Conservation (phyloP, 2,329 filamentous ascomycete species). For the Nemania abortiva region DNA sequence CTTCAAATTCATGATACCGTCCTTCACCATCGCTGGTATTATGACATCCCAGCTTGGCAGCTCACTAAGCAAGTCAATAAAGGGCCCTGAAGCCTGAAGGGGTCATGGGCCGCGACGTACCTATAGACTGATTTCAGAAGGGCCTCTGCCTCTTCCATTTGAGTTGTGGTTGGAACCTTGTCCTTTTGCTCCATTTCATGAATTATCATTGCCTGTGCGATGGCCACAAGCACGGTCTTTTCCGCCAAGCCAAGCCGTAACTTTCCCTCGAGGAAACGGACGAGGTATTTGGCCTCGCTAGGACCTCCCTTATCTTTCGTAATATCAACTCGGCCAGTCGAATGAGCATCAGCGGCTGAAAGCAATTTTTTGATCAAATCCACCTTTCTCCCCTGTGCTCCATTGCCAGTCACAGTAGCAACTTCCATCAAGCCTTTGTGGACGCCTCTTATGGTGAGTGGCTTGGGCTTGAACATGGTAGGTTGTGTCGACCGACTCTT, state of each 20-base stretch:
- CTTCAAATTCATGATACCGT: conserved; percentile 84
- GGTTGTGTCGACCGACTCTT: conserved; percentile 96
- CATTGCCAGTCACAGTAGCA: conserved; percentile 86
- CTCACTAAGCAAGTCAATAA: conserved; percentile 69
- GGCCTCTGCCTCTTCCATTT: conserved; percentile 85
- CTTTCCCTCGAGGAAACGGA: conserved; percentile 95
- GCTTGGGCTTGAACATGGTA: conserved; percentile 98
- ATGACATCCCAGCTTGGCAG: conserved; percentile 96
- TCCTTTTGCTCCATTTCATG: conserved; percentile 82
- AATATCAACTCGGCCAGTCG: conserved; percentile 85
- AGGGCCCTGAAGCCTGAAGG: conserved; percentile 50
- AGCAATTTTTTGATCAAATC: conserved; percentile 95
- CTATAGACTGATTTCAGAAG: conserved; percentile 92
- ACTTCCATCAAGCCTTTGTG: conserved; percentile 90
- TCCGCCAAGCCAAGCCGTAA: conserved; percentile 91
- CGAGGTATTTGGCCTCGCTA: conserved; percentile 93
- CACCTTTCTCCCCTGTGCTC: conserved; percentile 90
- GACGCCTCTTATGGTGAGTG: conserved; percentile 86
- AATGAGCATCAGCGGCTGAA: conserved; percentile 85
- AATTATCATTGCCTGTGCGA: conserved; percentile 88
- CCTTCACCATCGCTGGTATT: conserved; percentile 86
- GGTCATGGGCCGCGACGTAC: conserved; percentile 56
- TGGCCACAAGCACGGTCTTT: conserved; percentile 87
- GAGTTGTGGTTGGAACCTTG: conserved; percentile 77
- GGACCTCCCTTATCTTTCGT: conserved; percentile 91